Evolutionary conservation across 176 grass and related monocot species (phyloP), one percentile per base, ranked within the genome.

Genomic region (Cenchrus americanus): DNA sequence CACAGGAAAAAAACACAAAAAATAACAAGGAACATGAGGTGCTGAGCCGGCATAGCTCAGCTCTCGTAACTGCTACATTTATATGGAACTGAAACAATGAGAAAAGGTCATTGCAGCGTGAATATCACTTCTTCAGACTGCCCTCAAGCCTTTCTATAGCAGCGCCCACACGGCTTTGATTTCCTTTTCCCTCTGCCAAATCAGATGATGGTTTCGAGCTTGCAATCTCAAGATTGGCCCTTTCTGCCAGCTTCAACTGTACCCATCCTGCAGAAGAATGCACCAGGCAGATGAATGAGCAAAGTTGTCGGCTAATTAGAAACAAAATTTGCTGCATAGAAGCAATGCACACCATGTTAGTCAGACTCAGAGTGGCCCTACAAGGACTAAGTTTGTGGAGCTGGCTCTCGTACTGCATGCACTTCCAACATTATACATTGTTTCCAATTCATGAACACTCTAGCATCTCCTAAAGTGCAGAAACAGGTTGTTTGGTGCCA

Each of bases 231-330:
- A 85, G 41, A 37, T 90, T 90, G 69, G 89, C 96, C 71, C 75
- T 99, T 74, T 99, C 96, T 70, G 84, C 86, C 75, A 99, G 84
- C 81, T 99, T 99, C 81, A 99, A 75, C 87, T 99, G 96, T 85
- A 96, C 74, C 96, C 93, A 99, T 54, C 96, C 96, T 95, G 69
- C 10, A 62, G 69, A 60, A 59, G 10, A 73, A 76, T 63, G 46
- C 34, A 37, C 34, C 34, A 37, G 3, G 34, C 34, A 62, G 69
- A 60, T 65, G 10, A 67, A 76, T 63, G 46, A 71, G 55, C 47
- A 48, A 80, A 83, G 63, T n/a, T 24, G 43, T 18, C 44, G 23
- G 19, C 71, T 37, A 67, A 22, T 50, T 57, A 59, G 7, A 49
- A 4, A 14, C 54, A 75, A 14, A 22, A 47, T 76, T 69, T 60